Base-by-base conservation (phyloP, 2,329 filamentous ascomycete genomes). In the Alternaria longipes region DNA sequence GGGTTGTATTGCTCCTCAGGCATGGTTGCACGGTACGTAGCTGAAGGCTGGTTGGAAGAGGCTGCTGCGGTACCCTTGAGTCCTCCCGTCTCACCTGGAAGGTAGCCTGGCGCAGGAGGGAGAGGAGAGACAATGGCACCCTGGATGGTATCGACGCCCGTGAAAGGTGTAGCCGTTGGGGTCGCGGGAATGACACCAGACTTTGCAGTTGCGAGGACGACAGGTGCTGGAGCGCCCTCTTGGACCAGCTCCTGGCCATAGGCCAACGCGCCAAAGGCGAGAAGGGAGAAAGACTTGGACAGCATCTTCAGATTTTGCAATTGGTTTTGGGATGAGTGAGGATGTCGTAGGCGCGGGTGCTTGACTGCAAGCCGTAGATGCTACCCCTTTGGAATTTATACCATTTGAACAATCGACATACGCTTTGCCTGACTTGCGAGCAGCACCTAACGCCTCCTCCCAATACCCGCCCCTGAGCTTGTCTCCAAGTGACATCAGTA, bases 71-170 rank as follows among this genome's bases (percentile, higher is more conserved):
- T 71, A 8, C 70, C 71, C 3, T 54, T 42, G 41, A 70, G 59
- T 20, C 69, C 68, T 24, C 59, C 59, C 0, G 59, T 62, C 18
- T 45, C 50, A 6, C 38, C 45, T 20, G 59, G 59, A 9, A 64
- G 64, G 58, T 71, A 73, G 51, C 69, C 70, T 41, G 68, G 65
- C 26, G 63, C 55, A 8, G 67, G 59, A 1, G 71, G 70, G 0
- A 67, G 59, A 1, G 66, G 64, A n/a, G 64, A 62, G 22, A 73
- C 68, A 32, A 73, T 72, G 12, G 71, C 71, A n/a, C 69, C 66
- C 42, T 74, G 66, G 40, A 73, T 68, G 0, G 70, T 74, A 24
- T 67, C 63, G 28, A 73, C 60, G 18, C 69, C 68, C 9, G 60
- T 41, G 50, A 73, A 73, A 16, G 66, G 62, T 1, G 68, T 65